A percentile compares a stretch with the other conserved stretches of the same genome.
Evolutionary conservation across 306 rosid species (phyloP).

Genomic region (Malus sylvestris): DNA sequence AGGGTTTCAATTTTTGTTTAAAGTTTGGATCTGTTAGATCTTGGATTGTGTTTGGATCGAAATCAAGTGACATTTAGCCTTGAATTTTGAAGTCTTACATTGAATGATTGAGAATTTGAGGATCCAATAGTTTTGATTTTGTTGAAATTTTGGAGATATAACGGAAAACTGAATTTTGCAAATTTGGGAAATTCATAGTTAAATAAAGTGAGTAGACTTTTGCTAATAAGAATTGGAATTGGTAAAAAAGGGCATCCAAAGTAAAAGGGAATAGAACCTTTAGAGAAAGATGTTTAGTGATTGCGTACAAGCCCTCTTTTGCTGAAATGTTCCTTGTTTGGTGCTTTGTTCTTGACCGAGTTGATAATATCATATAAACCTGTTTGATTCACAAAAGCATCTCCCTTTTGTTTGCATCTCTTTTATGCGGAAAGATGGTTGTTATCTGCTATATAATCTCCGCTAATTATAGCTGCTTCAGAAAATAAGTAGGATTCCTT

Average conservation of each 20-base stretch:
- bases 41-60: constrained; percentile 18
- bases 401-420: not conserved
- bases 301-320: not conserved
- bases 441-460: not conserved
- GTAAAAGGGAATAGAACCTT: not conserved
- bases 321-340: not conserved
- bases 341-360: not conserved
- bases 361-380: not conserved
- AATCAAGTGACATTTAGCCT: constrained; percentile 2
- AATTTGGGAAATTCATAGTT: not conserved
- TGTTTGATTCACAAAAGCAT: not conserved
- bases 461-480: not conserved
- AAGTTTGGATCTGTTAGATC: constrained; percentile 7
- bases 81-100: not conserved
- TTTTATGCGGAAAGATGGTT: not conserved
- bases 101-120: not conserved
- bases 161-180: not conserved
- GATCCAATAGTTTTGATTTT: not conserved
- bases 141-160: not conserved
- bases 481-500: not conserved
- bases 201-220: not conserved
- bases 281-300: not conserved
- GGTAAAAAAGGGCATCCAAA: not conserved
- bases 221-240: not conserved
- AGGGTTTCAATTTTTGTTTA: not conserved